These are phyloP conservation scores for Zygosaccharomyces sapae DNA, from an alignment of 1,139 yeast species.

Conservation along the genomic window DNA sequence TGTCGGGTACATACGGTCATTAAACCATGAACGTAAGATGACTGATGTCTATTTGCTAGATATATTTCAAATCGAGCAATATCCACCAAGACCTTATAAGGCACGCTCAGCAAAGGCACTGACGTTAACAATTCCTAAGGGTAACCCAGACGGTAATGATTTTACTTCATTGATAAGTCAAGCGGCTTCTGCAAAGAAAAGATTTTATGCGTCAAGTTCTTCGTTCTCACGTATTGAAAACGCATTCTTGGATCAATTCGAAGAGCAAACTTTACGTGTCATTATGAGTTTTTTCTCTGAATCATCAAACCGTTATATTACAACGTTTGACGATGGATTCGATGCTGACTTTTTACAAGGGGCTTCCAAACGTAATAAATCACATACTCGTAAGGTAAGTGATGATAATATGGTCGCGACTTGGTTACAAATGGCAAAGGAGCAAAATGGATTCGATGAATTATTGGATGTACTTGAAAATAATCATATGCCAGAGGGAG, in stretches of 20 bases:
- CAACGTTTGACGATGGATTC: constrained; percentile 33
- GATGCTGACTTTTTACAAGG: constrained; percentile 30
- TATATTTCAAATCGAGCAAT: constrained; percentile 32
- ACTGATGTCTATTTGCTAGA: constrained; percentile 32
- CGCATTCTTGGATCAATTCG: constrained; percentile 36
- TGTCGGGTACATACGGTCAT: constrained; percentile 33
- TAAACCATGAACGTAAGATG: constrained; percentile 34
- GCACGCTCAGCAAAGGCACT: constrained; percentile 36
- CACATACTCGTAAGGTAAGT: constrained; percentile 3
- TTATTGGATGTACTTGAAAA: constrained; percentile 20
- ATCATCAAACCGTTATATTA: constrained; percentile 35
- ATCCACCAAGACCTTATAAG: constrained; percentile 35
- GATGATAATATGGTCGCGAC: constrained; percentile 32
- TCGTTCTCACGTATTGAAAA: constrained; percentile 37
- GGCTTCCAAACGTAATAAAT: constrained; percentile 5
- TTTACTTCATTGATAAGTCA: constrained; percentile 34
- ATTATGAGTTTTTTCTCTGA: constrained; percentile 36
- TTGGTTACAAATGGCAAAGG: constrained; percentile 35
- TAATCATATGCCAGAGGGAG: constrained; percentile 17
- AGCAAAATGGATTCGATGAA: constrained; percentile 34
- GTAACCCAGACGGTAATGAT: constrained; percentile 20
- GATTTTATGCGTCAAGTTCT: constrained; percentile 37
- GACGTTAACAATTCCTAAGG: constrained; percentile 33
- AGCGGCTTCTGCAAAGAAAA: constrained; percentile 36
- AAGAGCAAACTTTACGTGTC: constrained; percentile 35